Evolutionary conservation across 2,329 filamentous ascomycete species (phyloP), one percentile per base, ranked within the genome.

Genomic region (Penicillium sp.): DNA sequence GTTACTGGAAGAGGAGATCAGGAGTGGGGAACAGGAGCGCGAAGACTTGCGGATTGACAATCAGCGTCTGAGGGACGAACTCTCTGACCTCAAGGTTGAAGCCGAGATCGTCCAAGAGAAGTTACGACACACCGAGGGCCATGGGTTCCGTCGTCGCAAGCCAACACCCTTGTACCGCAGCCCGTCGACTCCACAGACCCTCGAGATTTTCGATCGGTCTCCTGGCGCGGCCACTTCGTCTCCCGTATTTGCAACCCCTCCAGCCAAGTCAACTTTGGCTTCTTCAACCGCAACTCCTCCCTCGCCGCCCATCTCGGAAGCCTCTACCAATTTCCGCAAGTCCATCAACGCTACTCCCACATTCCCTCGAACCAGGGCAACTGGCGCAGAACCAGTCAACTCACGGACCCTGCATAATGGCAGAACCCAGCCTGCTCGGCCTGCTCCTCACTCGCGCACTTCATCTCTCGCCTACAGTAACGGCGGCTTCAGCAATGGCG

Each of bases 81-180:
- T 98, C 13, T 91, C 91, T 6, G 95, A 99, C 75, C 85, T 97
- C 69, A 96, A 92, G 82, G 92, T 99, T 65, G 95, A 99, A 79
- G 90, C 91, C 63, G 95, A 98, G 74, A 95, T 99, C 72, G 86
- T 94, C 72, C 90, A 95, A 73, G 92, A 97, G 83, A 98, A 97
- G 84, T 83, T 98, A 73, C 91, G 91, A 74, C 91, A 93, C 60
- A 82, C 86, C 38, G 84, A 88, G 70, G 78, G 78, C 30, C 80
- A 84, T 61, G 75, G 80, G 28, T 79, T 83, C 67, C 79, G 83
- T 65, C 80, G 81, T 63, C 80, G 82, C 70, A 85, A 84, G 72
- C 82, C 84, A 49, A 78, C 82, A 59, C 78, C 84, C 7, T 71
- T 84, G 53, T 79, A 81, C 45, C 80, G 81, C 56, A 82, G 82